Base-by-base conservation (phyloP, 306 rosid species). In the Cyclanthera cordifolia region DNA sequence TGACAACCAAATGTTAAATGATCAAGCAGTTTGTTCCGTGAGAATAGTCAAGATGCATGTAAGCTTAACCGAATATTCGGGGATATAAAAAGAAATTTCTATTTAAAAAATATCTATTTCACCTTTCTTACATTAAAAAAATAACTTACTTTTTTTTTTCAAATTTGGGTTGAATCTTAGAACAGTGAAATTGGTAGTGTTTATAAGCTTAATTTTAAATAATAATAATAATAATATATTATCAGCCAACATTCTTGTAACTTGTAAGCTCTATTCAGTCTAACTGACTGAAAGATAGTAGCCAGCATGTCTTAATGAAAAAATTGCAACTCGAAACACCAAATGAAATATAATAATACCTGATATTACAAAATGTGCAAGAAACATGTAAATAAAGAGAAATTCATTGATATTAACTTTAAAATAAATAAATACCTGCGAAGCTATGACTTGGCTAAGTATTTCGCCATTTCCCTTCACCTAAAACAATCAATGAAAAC, bases 381-480 rank as follows among this genome's bases (percentile, higher is more conserved):
- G 12, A 53, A 53, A 10, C 21, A 21, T 11, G 34, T 28, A 3
- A 69, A 25, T 46, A 30, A 52, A 50, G 24, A 15, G 41, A 55
- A 55, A 71, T 45, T 19, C 2, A 16, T 15, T 17, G 49, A 47
- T 7, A 23, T 19, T 20, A 68, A 49, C 20, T 69, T 57, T 1
- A 60, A 23, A 11, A 60, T 34, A 3, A 45, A 28, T 50, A 39
- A 57, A 72, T 86, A 93, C 95, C 94, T 89, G 98, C 65, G 98
- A 89, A 80, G 94, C 87, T 52, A 87, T 86, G 8, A 93, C 95
- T 75, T 93, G 95, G 69, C 96, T 89, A 75, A 89, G 84, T 78
- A 93, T 89, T 79, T 89, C 86, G 67, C 98, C 95, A 53, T 78
- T 77, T 82, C 96, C 77, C 76, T 83, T 89, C 55, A 93, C 96